These are phyloP conservation scores for Botrytis byssoidea DNA, from an alignment of 2,329 filamentous ascomycete genomes.

Conservation along the genomic window DNA sequence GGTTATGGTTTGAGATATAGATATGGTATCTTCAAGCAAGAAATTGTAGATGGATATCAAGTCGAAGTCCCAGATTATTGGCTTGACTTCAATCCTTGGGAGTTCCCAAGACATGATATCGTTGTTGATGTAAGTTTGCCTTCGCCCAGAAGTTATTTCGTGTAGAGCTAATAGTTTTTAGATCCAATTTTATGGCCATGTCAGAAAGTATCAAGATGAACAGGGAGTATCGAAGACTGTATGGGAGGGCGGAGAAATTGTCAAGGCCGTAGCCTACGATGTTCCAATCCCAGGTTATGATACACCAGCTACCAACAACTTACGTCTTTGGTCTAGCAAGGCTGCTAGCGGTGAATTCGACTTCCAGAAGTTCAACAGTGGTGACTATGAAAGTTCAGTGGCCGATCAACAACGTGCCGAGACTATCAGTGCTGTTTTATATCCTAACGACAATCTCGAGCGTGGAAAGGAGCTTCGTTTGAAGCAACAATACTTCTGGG, in stretches of 20 bases:
- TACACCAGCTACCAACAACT: slow-evolving; percentile 90
- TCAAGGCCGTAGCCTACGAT: slow-evolving; percentile 90
- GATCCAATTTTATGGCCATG: slow-evolving; percentile 92
- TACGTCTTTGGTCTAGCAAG: slow-evolving; percentile 96
- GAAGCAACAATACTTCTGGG: slow-evolving; percentile 99
- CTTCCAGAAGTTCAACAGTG: slow-evolving; percentile 98
- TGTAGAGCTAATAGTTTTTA: slow-evolving; percentile 26
- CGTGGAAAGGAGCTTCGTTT: slow-evolving; percentile 93
- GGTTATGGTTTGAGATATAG: slow-evolving; percentile 94
- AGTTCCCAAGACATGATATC: slow-evolving; percentile 93
- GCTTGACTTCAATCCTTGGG: slow-evolving; percentile 99
- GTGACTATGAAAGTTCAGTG: slow-evolving; percentile 93
- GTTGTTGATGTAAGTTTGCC: slow-evolving; percentile 69
- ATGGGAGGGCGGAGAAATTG: slow-evolving; percentile 93
- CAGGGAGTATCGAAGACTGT: slow-evolving; percentile 70
- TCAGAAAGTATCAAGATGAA: slow-evolving; percentile 71
- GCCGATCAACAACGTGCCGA: slow-evolving; percentile 98
- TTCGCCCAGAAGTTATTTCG: slow-evolving; percentile 35
- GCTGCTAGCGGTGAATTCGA: slow-evolving; percentile 96
- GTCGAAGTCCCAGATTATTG: slow-evolving; percentile 98
- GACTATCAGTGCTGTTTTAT: slow-evolving; percentile 95
- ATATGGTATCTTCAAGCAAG: slow-evolving; percentile 99
- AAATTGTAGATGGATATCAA: slow-evolving; percentile 96
- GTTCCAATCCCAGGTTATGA: slow-evolving; percentile 87
- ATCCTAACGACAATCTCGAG: slow-evolving; percentile 96